A percentile compares a stretch with the other conserved stretches of the same genome.
Conservation (phyloP, 805 yeast species). For the Pichia gijzeniarum region DNA sequence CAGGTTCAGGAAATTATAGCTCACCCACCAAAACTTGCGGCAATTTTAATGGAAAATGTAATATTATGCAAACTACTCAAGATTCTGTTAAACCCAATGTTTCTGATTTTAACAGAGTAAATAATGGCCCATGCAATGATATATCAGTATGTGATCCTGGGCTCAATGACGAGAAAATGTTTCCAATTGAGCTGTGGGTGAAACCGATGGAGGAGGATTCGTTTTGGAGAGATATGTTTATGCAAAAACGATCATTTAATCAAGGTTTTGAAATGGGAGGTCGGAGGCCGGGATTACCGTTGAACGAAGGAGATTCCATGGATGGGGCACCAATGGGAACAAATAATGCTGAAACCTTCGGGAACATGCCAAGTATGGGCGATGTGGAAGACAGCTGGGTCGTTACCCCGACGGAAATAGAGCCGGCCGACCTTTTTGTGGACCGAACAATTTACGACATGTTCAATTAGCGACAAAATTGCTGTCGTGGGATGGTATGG, state of each 20-base stretch:
- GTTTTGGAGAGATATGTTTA: conserved; percentile 9
- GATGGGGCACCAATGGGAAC: no score
- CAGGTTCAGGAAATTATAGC: not conserved
- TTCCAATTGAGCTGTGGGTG: conserved; percentile 1
- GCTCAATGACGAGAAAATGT: not conserved
- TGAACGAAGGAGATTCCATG: not conserved
- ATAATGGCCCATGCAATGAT: no score
- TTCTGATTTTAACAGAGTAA: no score
- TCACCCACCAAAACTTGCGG: no score
- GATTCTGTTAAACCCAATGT: no score
- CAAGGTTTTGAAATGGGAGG: not conserved
- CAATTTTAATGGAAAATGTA: no score
- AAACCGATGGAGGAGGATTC: conserved; percentile 6
- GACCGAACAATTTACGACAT: conserved; percentile 15
- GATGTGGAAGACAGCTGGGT: no score
- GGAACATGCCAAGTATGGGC: no score
- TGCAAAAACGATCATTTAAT: not conserved
- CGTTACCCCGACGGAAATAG: no score
- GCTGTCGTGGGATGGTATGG: not conserved
- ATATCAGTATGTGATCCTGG: not conserved
- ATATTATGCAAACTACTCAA: no score
- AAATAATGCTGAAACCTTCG: no score
- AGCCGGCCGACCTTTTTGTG: conserved; percentile 9
- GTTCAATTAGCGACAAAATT: conserved; percentile 6
- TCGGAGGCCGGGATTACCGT: not conserved